Base-by-base conservation (phyloP, 768 basidiomycete genomes). In the Gautieria morchelliformis region DNA sequence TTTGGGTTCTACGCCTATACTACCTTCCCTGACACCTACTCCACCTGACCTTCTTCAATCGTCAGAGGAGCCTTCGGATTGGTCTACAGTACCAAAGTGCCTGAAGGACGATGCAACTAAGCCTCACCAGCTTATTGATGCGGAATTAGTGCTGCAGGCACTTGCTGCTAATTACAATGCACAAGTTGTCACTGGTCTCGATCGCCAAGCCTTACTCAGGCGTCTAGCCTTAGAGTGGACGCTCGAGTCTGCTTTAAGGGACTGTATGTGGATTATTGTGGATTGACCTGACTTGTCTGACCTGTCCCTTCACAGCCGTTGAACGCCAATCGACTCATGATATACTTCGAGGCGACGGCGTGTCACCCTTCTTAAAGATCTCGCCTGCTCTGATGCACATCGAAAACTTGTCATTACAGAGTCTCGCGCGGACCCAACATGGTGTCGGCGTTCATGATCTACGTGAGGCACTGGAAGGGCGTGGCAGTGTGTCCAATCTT, bases 381-480 rank as follows among this genome's bases (percentile, higher is more conserved):
- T 87, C 89, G 5, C 89, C 89, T 35, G 84, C 86, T 15, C 73
- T 95, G 60, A 95, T 93, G 89, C 85, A 89, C 62, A 88, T 89
- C 53, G 89, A 93, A 64, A 95, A 95, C 67, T 75, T 90, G 35
- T 95, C 93, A 6, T 75, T 92, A 56, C 88, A 89, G 66, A 92
- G 89, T 65, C 71, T 95, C 57, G 80, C 87, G 19, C 80, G 89
- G 56, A 87, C 89, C 4, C 81, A 81, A 3, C 79, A 86, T 58
- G 85, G 86, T 0, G 83, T 95, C 15, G 93, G 93, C 22, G 92
- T 95, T 22, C 84, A 82, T 1, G 92, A 94, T 66, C 76, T 96
- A 33, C 78, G 92, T 53, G 92, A 93, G 63, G 93, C 93, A 4
- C 72, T 96, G 4, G 89, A 92, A 72, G 90, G 90, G 20, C 82